Evolutionary conservation across 257 asterid genomes (phyloP).

Genomic region (Nicotiana tomentosiformis): DNA sequence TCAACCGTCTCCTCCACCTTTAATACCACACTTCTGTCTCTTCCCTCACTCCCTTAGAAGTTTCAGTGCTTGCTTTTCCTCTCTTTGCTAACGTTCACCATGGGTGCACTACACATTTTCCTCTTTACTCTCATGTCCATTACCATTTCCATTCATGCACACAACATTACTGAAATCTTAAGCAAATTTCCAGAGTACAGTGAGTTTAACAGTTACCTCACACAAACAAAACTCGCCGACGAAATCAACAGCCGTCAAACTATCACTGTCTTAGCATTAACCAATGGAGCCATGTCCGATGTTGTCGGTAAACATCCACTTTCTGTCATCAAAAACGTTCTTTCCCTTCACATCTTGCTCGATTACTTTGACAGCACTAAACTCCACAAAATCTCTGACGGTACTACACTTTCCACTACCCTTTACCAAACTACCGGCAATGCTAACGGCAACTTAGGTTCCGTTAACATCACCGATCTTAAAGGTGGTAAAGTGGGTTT

Average conservation of each 20-base stretch:
- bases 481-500: conserved; percentile 87
- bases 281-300: conserved; percentile 63
- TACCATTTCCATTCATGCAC: conserved; percentile 30
- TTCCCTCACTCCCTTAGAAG: neutral
- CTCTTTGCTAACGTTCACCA: conserved; percentile 12
- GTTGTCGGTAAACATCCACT: conserved; percentile 61
- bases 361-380: conserved; percentile 76
- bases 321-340: conserved; percentile 48
- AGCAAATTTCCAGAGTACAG: conserved; percentile 64
- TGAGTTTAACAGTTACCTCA: conserved; percentile 56
- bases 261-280: conserved; percentile 70
- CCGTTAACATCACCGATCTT: conserved; percentile 77
- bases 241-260: conserved; percentile 90
- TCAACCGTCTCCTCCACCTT: conserved; percentile 4
- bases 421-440: conserved; percentile 91
- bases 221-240: conserved; percentile 87
- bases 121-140: conserved; percentile 30
- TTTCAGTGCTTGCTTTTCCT: neutral
- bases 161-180: conserved; percentile 73
- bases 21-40: conserved; percentile 11
- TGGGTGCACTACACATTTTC: conserved; percentile 34
- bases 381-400: conserved; percentile 81
- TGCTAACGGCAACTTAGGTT: conserved; percentile 71
- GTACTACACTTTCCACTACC: conserved; percentile 79
- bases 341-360: conserved; percentile 77